Evolutionary conservation across 2,329 filamentous ascomycete genomes (phyloP), one percentile per base, ranked within the genome.

Genomic region (Penicillium thymicola): DNA sequence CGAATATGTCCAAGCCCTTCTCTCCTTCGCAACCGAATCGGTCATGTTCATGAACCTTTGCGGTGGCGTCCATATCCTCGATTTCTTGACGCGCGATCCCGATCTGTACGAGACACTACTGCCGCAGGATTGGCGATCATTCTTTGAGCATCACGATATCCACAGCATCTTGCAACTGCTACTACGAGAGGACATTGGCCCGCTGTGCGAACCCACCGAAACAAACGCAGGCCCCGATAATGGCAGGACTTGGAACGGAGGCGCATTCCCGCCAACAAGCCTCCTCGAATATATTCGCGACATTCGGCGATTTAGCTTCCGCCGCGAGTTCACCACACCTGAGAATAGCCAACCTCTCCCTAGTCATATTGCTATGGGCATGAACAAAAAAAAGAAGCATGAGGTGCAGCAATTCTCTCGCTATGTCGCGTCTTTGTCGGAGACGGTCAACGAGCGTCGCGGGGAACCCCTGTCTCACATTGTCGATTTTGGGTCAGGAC

Each of bases 371-470:
- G 84, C 89, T 0, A 83, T 96, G 14, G 94, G 94, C 4, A 99
- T 99, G 94, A 96, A 91, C 60, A 85, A 89, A 18, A 99, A 99
- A 73, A 99, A 99, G 75, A 82, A 90, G 1, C 94, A 99, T 69
- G 94, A 99, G 76, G 94, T 97, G 32, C 84, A 86, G 58, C 86
- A 94, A 69, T 97, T 97, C 69, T 89, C 93, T n/a, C 83, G 84
- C 60, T 97, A 93, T 67, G 84, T 97, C 51, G 83, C 90, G 52
- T 81, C 83, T 28, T 81, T 96, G 25, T 81, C 83, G 3, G 70
- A 78, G 2, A 76, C 83, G 1, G 82, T 87, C 41, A 77, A 79
- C 0, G 75, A 79, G 46, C 75, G 81, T 14, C 69, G 72, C 53
- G 65, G 74, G 6, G 67, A 72, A 27, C 64, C 67, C 7, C 86